phyloP scores from a whole-genome alignment of 441 rosid genomes.

The Erysimum cheiri region DNA sequence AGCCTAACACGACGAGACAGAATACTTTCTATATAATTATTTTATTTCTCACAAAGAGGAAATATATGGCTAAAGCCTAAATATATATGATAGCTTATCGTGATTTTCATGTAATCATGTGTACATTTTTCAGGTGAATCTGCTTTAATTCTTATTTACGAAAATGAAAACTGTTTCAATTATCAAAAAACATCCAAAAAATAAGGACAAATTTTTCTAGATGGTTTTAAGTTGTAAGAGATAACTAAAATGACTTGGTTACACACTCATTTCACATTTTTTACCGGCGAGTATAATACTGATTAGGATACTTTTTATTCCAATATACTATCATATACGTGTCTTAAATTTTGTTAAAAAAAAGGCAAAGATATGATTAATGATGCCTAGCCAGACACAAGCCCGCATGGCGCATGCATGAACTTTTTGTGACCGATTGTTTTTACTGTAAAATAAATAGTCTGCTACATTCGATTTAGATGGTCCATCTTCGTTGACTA shows the following conservation, averaged over 20 bases:
- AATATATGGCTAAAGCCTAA: background rate
- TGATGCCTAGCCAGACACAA: background rate
- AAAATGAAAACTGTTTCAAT: slow-evolving; percentile 3
- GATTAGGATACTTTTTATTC: too few species aligned
- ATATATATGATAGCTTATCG: background rate
- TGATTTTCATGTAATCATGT: slow-evolving; percentile 21
- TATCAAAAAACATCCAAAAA: background rate
- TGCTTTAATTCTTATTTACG: slow-evolving; percentile 30
- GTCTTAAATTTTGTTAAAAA: background rate
- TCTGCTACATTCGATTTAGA: background rate
- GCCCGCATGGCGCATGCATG: background rate
- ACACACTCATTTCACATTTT: too few species aligned
- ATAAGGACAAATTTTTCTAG: background rate
- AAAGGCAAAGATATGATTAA: background rate
- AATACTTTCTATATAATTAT: background rate
- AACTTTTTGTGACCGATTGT: background rate
- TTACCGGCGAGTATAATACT: too few species aligned
- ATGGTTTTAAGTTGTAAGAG: background rate
- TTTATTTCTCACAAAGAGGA: background rate
- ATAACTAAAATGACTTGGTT: background rate
- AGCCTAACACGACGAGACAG: slow-evolving; percentile 14
- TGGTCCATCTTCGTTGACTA: background rate
- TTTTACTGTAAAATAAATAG: background rate
- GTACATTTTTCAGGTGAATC: slow-evolving; percentile 8
- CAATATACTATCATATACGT: background rate